A percentile compares a stretch with the other conserved stretches of the same genome.
Evolutionary conservation across 495 filamentous ascomycete genomes (phyloP).

Genomic region (Xylaria acuta): DNA sequence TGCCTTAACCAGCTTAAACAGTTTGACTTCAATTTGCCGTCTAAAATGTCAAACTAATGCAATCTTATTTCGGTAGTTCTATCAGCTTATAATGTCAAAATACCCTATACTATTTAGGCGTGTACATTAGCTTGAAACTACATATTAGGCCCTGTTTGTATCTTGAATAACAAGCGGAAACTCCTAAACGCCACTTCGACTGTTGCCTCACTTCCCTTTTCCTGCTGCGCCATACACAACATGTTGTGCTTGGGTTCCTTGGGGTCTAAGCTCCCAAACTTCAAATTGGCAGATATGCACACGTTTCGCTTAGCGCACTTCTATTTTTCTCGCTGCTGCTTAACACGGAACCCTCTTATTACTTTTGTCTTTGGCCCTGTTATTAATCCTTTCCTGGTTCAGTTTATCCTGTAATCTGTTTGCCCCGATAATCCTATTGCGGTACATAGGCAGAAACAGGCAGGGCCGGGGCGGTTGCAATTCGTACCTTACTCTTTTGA

Average conservation of each 20-base stretch:
- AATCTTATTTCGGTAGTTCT: too few species aligned
- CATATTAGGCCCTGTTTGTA: too few species aligned
- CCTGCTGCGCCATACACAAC: neutral
- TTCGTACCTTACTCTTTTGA: conserved; percentile 2
- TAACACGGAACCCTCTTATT: neutral
- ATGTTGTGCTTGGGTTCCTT: neutral
- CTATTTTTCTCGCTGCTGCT: neutral
- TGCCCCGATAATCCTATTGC: neutral
- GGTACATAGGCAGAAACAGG: neutral
- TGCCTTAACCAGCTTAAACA: neutral
- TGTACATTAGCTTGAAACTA: too few species aligned
- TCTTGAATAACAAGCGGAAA: neutral
- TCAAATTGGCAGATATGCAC: neutral
- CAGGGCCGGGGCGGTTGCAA: neutral
- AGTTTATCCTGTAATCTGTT: neutral
- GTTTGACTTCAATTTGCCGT: too few species aligned
- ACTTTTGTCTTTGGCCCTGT: neutral
- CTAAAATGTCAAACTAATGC: too few species aligned
- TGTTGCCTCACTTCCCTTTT: neutral
- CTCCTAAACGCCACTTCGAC: neutral
- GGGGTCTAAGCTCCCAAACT: neutral
- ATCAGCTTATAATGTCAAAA: neutral
- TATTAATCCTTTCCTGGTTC: neutral
- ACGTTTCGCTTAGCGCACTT: neutral
- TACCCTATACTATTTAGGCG: too few species aligned